Evolutionary conservation across 345 rosid species (phyloP).

Genomic region (Psidium friedrichsthalianum): DNA sequence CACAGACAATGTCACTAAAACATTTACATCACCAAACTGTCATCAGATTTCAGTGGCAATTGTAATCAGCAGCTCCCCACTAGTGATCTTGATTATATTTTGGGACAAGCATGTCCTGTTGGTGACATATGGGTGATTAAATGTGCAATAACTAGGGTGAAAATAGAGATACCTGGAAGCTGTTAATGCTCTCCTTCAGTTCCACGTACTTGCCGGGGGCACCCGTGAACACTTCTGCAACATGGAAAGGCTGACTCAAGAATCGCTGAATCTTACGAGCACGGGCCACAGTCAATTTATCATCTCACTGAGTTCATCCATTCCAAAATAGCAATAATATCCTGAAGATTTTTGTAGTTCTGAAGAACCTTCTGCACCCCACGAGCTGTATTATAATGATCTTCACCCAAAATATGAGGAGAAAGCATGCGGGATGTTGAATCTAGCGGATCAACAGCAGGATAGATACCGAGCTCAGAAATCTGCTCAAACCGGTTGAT

Average conservation of each 20-base stretch:
- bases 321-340: conserved; percentile 96
- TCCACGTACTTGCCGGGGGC: conserved; percentile 99
- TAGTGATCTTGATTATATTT: background rate
- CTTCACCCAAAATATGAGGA: conserved; percentile 93
- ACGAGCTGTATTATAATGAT: conserved; percentile 95
- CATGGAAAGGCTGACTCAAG: conserved; percentile 99
- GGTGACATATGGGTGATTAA: background rate
- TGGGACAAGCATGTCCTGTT: background rate
- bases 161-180: conserved; percentile 70
- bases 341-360: conserved; percentile 97
- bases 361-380: conserved; percentile 97
- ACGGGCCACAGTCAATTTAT: conserved; percentile 90
- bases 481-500: conserved; percentile 28
- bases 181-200: conserved; percentile 73
- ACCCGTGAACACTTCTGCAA: conserved; percentile 98
- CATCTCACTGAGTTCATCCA: conserved; percentile 99
- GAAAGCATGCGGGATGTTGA: conserved; percentile 98
- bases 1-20: background rate
- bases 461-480: conserved; percentile 97
- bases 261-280: conserved; percentile 95
- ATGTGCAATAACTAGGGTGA: background rate
- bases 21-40: background rate
- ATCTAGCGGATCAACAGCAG: conserved; percentile 97
- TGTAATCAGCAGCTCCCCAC: background rate
- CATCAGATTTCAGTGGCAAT: background rate